Base-by-base conservation (phyloP, 2,329 filamentous ascomycete genomes). In the Xylariaceae sp. region DNA sequence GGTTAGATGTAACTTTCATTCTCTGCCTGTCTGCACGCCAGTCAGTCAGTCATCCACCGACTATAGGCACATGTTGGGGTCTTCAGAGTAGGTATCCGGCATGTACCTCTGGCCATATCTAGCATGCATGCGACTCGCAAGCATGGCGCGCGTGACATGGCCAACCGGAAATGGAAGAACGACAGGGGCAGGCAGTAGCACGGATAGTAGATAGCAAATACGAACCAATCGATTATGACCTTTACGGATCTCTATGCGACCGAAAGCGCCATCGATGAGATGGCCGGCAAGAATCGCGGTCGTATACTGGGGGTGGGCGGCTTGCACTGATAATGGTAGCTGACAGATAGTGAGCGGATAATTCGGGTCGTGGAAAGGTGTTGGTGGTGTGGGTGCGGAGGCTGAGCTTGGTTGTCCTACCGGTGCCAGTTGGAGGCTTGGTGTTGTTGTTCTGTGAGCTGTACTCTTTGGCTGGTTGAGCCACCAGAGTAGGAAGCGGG, bases 41-140 rank as follows among this genome's bases (percentile, higher is more conserved):
- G 39, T 55, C 30, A 52, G 55, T 52, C n/a, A 29, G 49, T 19
- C 26, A 47, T 32, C 18, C 41, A 49, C 41, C n/a, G 32, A 12
- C 41, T 46, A 40, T 47, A 54, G 43, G 37, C 9, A 54, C 26
- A 46, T 46, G 37, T 48, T 42, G 18, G 40, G 12, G n/a, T 22
- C 22, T 13, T 13, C 5, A 42, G 9, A 22, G 41, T 16, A 43
- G 22, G 16, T 43, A n/a, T 43, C 19, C 4, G 16, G 7, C 16
- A 34, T 12, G 32, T 34, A 34, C 32, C 32, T 34, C 32, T 10
- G 37, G 37, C 16, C 12, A 29, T 29, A 43, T 5, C 13, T 29
- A 26, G 21, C 22, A 34, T 15, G 32, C 32, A 34, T 34, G 32
- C 26, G 8, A 26, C 8, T 26, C 8, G 26, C 32, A 34, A 15